Percentiles rank a stretch among this genome's conserved stretches.
phyloP scores from a whole-genome alignment of 352 stramenopile genomes.

The Globisporangium uncinulatum region DNA sequence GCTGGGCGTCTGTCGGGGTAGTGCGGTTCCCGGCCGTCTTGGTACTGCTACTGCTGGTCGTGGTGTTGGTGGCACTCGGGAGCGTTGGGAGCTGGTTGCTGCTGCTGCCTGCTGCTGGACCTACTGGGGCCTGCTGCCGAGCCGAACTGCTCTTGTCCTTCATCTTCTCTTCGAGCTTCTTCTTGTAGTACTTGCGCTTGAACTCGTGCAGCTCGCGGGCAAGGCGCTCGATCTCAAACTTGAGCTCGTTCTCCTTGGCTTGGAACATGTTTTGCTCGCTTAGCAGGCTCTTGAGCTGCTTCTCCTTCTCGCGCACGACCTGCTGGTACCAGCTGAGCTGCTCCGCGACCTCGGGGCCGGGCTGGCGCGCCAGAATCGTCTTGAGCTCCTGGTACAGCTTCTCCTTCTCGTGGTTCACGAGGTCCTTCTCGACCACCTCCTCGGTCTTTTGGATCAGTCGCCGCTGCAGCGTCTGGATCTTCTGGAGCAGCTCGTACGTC shows the following conservation, averaged over 20 bases:
- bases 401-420: constrained; percentile 95
- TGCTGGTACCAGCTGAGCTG: constrained; percentile 94
- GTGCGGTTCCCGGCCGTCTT: constrained; percentile 6
- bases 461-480: constrained; percentile 95
- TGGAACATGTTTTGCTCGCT: constrained; percentile 97
- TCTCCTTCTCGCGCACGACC: constrained; percentile 94
- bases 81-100: constrained; percentile 29
- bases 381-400: constrained; percentile 95
- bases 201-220: constrained; percentile 91
- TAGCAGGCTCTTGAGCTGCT: constrained; percentile 96
- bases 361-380: constrained; percentile 88
- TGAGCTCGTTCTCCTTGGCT: constrained; percentile 92
- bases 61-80: constrained; percentile 9
- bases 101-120: background rate
- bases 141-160: constrained; percentile 45
- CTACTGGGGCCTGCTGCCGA: constrained; percentile 21
- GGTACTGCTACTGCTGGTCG: constrained; percentile 5
- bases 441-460: constrained; percentile 95
- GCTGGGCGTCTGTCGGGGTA: constrained; percentile 67
- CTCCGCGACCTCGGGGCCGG: constrained; percentile 93
- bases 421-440: constrained; percentile 92
- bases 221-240: constrained; percentile 93
- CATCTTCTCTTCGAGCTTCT: constrained; percentile 86
- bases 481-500: constrained; percentile 95
- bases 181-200: constrained; percentile 96